phyloP scores from a whole-genome alignment of 106 monocot species.

The Dendrobium huoshanense region DNA sequence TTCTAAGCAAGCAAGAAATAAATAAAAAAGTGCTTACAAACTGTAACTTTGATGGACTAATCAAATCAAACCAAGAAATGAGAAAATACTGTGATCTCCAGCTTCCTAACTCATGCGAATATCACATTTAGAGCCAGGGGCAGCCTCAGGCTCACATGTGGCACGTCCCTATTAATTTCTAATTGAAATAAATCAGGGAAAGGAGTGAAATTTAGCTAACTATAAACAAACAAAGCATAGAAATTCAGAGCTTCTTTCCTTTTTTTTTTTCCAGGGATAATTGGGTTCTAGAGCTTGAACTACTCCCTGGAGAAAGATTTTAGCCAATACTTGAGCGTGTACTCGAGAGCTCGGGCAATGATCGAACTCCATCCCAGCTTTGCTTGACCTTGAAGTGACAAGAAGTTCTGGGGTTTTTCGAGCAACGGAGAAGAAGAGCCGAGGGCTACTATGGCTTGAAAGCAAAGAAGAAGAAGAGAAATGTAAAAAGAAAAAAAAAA shows the following conservation, averaged over 20 bases:
- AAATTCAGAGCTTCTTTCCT: background rate
- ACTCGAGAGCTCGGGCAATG: slow-evolving; percentile 86
- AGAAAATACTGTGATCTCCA: slow-evolving; percentile 77
- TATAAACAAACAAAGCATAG: background rate
- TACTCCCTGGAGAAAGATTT: slow-evolving; percentile 96
- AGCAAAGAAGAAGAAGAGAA: too few species aligned
- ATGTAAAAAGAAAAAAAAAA: too few species aligned
- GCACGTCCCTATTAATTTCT: slow-evolving; percentile 92
- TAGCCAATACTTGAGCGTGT: slow-evolving; percentile 99
- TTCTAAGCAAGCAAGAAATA: slow-evolving; percentile 12
- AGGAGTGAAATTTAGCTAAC: background rate
- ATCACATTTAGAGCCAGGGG: slow-evolving; percentile 77
- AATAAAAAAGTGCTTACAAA: background rate
- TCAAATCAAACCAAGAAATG: background rate
- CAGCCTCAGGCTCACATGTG: slow-evolving; percentile 79
- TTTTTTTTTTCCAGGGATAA: too few species aligned
- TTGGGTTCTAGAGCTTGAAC: slow-evolving; percentile 78
- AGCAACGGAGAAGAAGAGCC: too few species aligned
- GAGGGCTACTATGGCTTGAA: too few species aligned
- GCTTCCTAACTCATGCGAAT: slow-evolving; percentile 80
- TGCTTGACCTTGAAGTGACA: too few species aligned
- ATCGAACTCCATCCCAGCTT: slow-evolving; percentile 93
- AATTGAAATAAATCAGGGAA: slow-evolving; percentile 14
- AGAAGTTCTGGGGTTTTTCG: too few species aligned
- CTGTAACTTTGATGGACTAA: background rate